phyloP scores from a whole-genome alignment of 1,284 basidiomycete genomes.

The Sporisorium iseilematis-ciliati region DNA sequence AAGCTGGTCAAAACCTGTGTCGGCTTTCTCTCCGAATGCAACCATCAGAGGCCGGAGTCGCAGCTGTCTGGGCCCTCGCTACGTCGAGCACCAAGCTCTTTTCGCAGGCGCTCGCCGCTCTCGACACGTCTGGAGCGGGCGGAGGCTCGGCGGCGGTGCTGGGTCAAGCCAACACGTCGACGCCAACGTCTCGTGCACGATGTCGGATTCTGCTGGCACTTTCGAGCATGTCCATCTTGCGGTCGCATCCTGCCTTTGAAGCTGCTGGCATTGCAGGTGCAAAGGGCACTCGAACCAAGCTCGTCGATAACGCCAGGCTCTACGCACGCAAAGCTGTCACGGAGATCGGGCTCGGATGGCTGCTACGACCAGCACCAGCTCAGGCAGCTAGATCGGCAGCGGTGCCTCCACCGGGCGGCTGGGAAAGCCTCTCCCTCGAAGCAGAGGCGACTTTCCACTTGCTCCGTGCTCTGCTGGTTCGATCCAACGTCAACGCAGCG shows the following conservation, averaged over 20 bases:
- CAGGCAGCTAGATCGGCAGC: conserved; percentile 7
- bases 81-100: conserved; percentile 43
- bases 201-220: conserved; percentile 42
- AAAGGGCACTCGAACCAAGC: conserved; percentile 34
- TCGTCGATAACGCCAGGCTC: conserved; percentile 54
- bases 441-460: conserved; percentile 33
- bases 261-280: conserved; percentile 31
- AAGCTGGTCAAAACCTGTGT: conserved; percentile 31
- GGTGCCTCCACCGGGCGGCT: conserved; percentile 40
- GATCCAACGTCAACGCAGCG: conserved; percentile 13
- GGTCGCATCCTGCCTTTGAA: conserved; percentile 39
- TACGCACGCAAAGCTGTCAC: conserved; percentile 53
- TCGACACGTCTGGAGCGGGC: conserved; percentile 39
- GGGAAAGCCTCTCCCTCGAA: conserved; percentile 50
- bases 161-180: conserved; percentile 52
- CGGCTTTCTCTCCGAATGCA: conserved; percentile 31
- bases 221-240: conserved; percentile 41
- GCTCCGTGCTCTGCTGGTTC: conserved; percentile 33
- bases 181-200: conserved; percentile 48
- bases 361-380: conserved; percentile 33
- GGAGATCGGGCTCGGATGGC: conserved; percentile 53
- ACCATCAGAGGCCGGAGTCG: conserved; percentile 9
- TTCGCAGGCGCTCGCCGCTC: conserved; percentile 38
- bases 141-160: conserved; percentile 39
- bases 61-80: conserved; percentile 41